These are phyloP conservation scores for Termitomyces sp. DNA, from an alignment of 768 basidiomycete genomes.

Conservation along the genomic window DNA sequence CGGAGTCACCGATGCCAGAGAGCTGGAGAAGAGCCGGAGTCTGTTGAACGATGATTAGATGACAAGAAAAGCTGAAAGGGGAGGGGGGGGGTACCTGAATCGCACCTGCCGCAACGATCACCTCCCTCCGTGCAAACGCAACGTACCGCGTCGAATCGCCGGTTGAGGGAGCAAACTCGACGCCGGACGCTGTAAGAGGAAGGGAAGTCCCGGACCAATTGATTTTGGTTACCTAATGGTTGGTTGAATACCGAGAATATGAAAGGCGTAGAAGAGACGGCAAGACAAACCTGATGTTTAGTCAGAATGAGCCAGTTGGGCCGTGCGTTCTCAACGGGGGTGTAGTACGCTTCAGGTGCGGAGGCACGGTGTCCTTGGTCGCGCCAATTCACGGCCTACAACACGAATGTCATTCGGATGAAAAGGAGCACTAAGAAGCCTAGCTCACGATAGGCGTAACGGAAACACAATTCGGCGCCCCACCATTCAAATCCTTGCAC, in stretches of 20 bases:
- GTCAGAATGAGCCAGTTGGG: constrained; percentile 51
- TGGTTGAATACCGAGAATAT: neutral
- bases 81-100: constrained; percentile 31
- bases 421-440: constrained; percentile 9
- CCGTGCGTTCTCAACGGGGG: constrained; percentile 46
- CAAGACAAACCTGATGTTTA: constrained; percentile 31
- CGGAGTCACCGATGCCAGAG: constrained; percentile 55
- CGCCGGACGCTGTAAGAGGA: constrained; percentile 43
- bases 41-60: constrained; percentile 15
- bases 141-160: constrained; percentile 36
- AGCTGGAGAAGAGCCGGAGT: constrained; percentile 50
- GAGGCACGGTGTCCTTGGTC: constrained; percentile 52
- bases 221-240: constrained; percentile 43
- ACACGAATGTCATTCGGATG: neutral
- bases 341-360: constrained; percentile 52
- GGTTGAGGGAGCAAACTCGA: constrained; percentile 43
- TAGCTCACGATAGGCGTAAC: constrained; percentile 46
- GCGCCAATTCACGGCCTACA: constrained; percentile 45
- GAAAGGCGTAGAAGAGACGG: neutral
- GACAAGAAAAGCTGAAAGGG: neutral
- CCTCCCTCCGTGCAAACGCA: constrained; percentile 45
- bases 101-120: constrained; percentile 54
- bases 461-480: constrained; percentile 53
- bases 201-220: constrained; percentile 31
- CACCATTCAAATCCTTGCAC: constrained; percentile 52